phyloP scores from a whole-genome alignment of 108 stramenopile genomes.

The Aurantiochytrium sp. region DNA sequence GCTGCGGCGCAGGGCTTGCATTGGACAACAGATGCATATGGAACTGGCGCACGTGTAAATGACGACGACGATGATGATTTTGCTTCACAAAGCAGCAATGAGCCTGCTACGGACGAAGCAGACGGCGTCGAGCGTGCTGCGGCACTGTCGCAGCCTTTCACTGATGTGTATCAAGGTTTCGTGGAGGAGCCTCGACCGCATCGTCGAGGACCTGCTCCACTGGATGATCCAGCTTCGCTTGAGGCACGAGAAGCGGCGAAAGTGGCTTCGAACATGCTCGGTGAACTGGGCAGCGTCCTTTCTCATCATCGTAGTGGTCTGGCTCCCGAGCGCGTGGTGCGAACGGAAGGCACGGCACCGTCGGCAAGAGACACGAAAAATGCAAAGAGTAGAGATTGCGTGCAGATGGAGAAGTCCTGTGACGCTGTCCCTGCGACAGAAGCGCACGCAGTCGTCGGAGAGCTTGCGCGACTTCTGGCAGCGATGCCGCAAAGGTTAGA shows the following conservation, averaged over 20 bases:
- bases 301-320: neutral
- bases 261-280: neutral
- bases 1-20: too few species aligned
- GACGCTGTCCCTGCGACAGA: neutral
- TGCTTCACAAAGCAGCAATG: neutral
- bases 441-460: neutral
- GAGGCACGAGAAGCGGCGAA: neutral
- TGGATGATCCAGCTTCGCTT: neutral
- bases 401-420: neutral
- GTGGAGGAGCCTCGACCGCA: neutral
- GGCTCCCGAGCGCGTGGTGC: neutral
- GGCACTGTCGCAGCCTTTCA: neutral
- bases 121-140: neutral
- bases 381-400: neutral
- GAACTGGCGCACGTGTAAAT: too few species aligned
- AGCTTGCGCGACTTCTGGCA: neutral
- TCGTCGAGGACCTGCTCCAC: neutral
- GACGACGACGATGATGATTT: too few species aligned
- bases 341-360: neutral
- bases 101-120: neutral
- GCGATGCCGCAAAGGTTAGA: neutral
- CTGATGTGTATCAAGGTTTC: neutral
- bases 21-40: too few species aligned
- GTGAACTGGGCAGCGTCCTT: neutral
- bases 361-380: neutral